Evolutionary conservation across 768 basidiomycete genomes (phyloP).

Genomic region (Termitomyces sp.): DNA sequence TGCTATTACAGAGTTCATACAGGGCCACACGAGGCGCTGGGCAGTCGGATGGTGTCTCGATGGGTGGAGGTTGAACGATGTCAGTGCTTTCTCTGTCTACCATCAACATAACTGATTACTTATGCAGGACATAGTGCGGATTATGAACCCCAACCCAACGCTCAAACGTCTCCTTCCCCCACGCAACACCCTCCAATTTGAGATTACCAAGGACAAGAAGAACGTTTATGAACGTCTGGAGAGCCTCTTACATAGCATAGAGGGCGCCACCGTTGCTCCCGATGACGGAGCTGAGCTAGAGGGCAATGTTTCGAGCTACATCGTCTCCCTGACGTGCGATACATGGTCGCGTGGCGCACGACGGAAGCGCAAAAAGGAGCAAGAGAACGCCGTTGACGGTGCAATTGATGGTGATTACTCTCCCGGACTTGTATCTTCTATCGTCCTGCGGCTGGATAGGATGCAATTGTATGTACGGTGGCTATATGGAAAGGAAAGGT

Average conservation of each 20-base stretch:
- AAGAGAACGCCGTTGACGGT: background rate
- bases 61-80: slow-evolving; percentile 67
- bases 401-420: background rate
- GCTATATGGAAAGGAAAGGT: slow-evolving; percentile 54
- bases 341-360: slow-evolving; percentile 71
- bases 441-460: slow-evolving; percentile 1
- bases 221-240: slow-evolving; percentile 26
- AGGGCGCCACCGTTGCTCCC: slow-evolving; percentile 1
- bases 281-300: background rate
- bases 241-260: background rate
- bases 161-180: slow-evolving; percentile 52
- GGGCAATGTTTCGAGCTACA: background rate
- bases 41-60: slow-evolving; percentile 83
- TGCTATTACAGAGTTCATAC: slow-evolving; percentile 75
- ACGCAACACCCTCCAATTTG: slow-evolving; percentile 50
- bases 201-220: slow-evolving; percentile 18
- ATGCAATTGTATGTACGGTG: slow-evolving; percentile 49
- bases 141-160: slow-evolving; percentile 31
- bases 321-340: slow-evolving; percentile 30
- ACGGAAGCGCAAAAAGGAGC: slow-evolving; percentile 32
- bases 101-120: background rate
- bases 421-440: slow-evolving; percentile 12
- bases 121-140: slow-evolving; percentile 27
- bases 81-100: slow-evolving; percentile 3
- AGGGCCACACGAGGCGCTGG: slow-evolving; percentile 91